These are phyloP conservation scores for Botryotinia globosa DNA, from an alignment of 2,329 filamentous ascomycete genomes.

Conservation along the genomic window DNA sequence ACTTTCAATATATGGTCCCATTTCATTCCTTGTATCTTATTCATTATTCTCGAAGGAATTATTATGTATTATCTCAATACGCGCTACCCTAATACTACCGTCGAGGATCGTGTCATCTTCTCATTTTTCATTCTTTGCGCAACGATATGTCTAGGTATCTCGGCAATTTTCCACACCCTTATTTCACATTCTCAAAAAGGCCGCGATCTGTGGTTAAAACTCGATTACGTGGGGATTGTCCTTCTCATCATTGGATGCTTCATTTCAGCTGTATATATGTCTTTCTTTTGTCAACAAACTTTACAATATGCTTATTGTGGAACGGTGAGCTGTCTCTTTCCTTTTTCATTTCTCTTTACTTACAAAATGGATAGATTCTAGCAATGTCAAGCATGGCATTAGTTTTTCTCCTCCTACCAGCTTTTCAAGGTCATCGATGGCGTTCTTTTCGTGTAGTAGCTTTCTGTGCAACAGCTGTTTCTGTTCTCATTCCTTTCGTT, in stretches of 20 bases:
- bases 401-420: slow-evolving; percentile 34
- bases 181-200: slow-evolving; percentile 42
- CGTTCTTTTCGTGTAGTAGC: slow-evolving; percentile 26
- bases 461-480: slow-evolving; percentile 30
- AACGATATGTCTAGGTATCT: slow-evolving; percentile 41
- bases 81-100: slow-evolving; percentile 39
- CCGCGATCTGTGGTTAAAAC: slow-evolving; percentile 41
- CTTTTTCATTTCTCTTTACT: neutral
- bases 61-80: slow-evolving; percentile 35
- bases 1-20: slow-evolving; percentile 46
- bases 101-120: slow-evolving; percentile 42
- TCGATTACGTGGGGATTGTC: slow-evolving; percentile 43
- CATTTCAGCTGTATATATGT: slow-evolving; percentile 42
- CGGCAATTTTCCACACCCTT: slow-evolving; percentile 43
- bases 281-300: slow-evolving; percentile 42
- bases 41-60: slow-evolving; percentile 37
- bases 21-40: slow-evolving; percentile 44
- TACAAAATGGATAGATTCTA: slow-evolving; percentile 37
- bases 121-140: slow-evolving; percentile 42
- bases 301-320: slow-evolving; percentile 39
- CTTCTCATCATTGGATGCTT: slow-evolving; percentile 42
- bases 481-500: slow-evolving; percentile 27
- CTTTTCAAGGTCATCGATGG: slow-evolving; percentile 28
- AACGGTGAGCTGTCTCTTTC: slow-evolving; percentile 37
- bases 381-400: slow-evolving; percentile 39